These are phyloP conservation scores for Pleurotus djamor DNA, from an alignment of 768 basidiomycete species.

Conservation along the genomic window DNA sequence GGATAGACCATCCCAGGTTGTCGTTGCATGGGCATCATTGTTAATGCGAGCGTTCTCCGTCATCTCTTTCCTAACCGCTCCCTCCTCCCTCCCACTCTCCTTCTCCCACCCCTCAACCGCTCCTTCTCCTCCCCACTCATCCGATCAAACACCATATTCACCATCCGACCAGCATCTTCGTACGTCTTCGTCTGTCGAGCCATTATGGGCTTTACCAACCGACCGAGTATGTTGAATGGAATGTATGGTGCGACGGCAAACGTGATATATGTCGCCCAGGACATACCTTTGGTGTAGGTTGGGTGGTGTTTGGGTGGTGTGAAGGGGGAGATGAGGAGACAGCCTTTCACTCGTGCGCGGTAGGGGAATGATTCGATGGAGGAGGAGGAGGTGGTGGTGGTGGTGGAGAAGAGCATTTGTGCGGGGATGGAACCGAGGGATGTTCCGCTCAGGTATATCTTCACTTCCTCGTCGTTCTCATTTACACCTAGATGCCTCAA, in stretches of 20 bases:
- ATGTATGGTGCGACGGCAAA: conserved; percentile 27
- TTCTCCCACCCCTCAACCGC: conserved; percentile 37
- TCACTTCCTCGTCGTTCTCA: conserved; percentile 20
- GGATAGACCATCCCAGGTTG: conserved; percentile 42
- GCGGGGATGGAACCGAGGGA: conserved; percentile 45
- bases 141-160: conserved; percentile 30
- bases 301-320: conserved; percentile 35
- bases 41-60: conserved; percentile 28
- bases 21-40: conserved; percentile 23
- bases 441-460: conserved; percentile 42
- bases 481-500: conserved; percentile 38
- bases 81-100: conserved; percentile 31
- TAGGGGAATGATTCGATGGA: conserved; percentile 39
- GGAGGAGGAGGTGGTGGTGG: too few relatives aligned
- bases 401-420: conserved; percentile 47
- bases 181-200: conserved; percentile 27
- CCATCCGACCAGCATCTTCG: conserved; percentile 32
- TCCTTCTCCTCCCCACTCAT: conserved; percentile 29
- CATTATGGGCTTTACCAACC: conserved; percentile 23
- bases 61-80: conserved; percentile 31
- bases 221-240: conserved; percentile 29
- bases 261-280: conserved; percentile 35
- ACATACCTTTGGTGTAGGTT: conserved; percentile 35
- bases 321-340: conserved; percentile 36
- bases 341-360: conserved; percentile 37